phyloP scores from a whole-genome alignment of 495 filamentous ascomycete genomes.

The Annulohypoxylon maeteangense region DNA sequence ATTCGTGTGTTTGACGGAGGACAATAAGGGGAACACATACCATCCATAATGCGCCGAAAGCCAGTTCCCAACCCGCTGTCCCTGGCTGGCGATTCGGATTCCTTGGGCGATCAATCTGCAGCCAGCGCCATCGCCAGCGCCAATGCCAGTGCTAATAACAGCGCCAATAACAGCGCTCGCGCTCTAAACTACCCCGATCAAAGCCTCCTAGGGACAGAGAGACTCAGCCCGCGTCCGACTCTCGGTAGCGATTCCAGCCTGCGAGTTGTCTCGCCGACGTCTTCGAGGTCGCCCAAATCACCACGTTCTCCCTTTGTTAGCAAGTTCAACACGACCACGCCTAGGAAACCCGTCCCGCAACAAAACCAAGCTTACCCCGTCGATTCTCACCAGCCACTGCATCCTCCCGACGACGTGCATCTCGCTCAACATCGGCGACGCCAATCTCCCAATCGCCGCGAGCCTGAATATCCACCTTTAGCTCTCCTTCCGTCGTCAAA shows the following conservation, averaged over 20 bases:
- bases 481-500: conserved; percentile 36
- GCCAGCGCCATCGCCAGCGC: conserved; percentile 43
- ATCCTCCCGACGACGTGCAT: conserved; percentile 53
- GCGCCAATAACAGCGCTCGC: conserved; percentile 37
- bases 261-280: conserved; percentile 50
- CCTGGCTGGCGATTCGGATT: conserved; percentile 51
- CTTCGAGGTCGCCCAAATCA: conserved; percentile 60
- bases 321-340: conserved; percentile 47
- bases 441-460: conserved; percentile 39
- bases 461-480: conserved; percentile 35
- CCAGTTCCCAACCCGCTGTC: conserved; percentile 63
- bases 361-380: conserved; percentile 43
- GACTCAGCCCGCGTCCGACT: conserved; percentile 42
- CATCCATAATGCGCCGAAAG: conserved; percentile 63
- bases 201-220: conserved; percentile 34
- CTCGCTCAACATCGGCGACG: conserved; percentile 43
- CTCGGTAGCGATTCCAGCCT: conserved; percentile 44
- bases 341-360: conserved; percentile 37
- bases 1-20: conserved; percentile 40
- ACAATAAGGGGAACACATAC: conserved; percentile 41
- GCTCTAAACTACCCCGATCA: conserved; percentile 38
- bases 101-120: conserved; percentile 48
- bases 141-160: conserved; percentile 36
- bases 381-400: conserved; percentile 48
- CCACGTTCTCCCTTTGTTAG: conserved; percentile 64